These are phyloP conservation scores for Exophiala aquamarina DNA, from an alignment of 2,329 filamentous ascomycete species.

Conservation along the genomic window DNA sequence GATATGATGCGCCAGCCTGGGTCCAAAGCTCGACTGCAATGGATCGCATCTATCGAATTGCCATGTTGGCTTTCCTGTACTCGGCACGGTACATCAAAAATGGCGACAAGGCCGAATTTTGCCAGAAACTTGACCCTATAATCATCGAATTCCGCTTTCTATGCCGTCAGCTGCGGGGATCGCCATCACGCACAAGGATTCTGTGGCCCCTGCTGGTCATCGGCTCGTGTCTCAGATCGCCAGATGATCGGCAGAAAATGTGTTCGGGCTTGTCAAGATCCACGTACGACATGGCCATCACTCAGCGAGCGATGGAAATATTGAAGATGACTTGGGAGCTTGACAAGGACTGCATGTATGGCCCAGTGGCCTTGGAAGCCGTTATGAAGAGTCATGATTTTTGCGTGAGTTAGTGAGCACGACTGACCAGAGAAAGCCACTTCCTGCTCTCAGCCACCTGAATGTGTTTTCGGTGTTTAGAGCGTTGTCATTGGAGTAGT, in stretches of 20 bases:
- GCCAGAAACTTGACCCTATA: constrained; percentile 2
- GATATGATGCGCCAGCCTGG: background rate
- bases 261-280: constrained; percentile 1
- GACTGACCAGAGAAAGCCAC: background rate
- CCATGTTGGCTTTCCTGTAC: constrained; percentile 1
- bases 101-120: constrained; percentile 1
- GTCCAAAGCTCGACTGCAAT: constrained; percentile 1
- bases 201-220: constrained; percentile 2
- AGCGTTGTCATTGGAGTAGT: too few relatives aligned
- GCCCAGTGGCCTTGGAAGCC: background rate
- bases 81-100: constrained; percentile 1
- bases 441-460: constrained; percentile 1
- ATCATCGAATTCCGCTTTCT: background rate
- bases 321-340: constrained; percentile 2
- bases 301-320: constrained; percentile 1
- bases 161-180: background rate
- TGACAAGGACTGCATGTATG: constrained; percentile 1
- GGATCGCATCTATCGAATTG: constrained; percentile 1
- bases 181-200: constrained; percentile 1
- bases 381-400: background rate
- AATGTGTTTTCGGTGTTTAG: background rate
- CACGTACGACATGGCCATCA: constrained; percentile 1
- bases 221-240: constrained; percentile 2
- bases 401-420: background rate
- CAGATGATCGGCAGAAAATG: constrained; percentile 2